A percentile compares a stretch with the other conserved stretches of the same genome.
Conservation (phyloP, 257 asterid species). For the Solanum sejunctum region DNA sequence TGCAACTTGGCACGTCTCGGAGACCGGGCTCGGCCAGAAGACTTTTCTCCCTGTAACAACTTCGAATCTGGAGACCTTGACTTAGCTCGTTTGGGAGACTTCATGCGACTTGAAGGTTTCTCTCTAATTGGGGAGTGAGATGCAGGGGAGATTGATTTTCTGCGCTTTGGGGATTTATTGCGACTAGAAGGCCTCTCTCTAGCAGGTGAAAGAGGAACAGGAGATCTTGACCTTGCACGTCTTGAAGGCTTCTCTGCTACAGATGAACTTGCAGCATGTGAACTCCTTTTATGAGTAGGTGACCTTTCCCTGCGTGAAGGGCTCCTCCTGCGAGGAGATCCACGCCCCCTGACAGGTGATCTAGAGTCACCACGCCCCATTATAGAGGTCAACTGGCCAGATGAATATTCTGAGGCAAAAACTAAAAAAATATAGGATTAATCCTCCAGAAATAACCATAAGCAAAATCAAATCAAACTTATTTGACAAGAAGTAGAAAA, state of each 20-base stretch:
- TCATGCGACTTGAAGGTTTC: slow-evolving; percentile 27
- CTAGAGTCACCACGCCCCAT: slow-evolving; percentile 56
- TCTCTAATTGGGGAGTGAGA: slow-evolving; percentile 24
- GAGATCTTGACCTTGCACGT: slow-evolving; percentile 35
- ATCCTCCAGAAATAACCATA: background rate
- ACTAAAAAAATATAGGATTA: background rate
- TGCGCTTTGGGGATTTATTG: slow-evolving; percentile 30
- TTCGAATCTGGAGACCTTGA: slow-evolving; percentile 30
- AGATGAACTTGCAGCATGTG: slow-evolving; percentile 28
- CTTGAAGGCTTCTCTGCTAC: slow-evolving; percentile 29
- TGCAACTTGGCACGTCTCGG: slow-evolving; percentile 14
- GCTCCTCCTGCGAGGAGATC: slow-evolving; percentile 48
- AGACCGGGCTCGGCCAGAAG: slow-evolving; percentile 7
- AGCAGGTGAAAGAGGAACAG: slow-evolving; percentile 35
- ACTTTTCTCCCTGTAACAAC: slow-evolving; percentile 10
- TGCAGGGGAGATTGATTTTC: slow-evolving; percentile 38
- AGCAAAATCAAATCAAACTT: background rate
- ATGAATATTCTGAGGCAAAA: background rate
- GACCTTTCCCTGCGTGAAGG: slow-evolving; percentile 50
- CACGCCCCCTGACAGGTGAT: slow-evolving; percentile 47
- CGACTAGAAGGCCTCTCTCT: slow-evolving; percentile 34
- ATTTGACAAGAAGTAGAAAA: background rate
- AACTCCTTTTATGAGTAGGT: slow-evolving; percentile 41
- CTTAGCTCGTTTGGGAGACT: slow-evolving; percentile 30
- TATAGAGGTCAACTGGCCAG: background rate